These are phyloP conservation scores for Berberis thunbergii DNA, from an alignment of 164 flowering plant species.

Conservation along the genomic window DNA sequence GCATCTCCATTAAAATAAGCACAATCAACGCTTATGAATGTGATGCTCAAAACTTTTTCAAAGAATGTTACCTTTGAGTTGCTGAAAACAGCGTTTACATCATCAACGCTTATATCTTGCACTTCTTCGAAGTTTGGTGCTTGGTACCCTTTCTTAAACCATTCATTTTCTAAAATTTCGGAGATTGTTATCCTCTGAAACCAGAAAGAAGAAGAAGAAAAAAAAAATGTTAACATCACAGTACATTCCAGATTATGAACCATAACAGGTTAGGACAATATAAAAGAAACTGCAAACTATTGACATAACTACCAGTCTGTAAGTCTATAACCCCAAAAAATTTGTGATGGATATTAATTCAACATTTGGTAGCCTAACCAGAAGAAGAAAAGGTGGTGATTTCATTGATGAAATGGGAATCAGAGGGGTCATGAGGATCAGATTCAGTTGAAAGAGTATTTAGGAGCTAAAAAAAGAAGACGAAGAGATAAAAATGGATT, in stretches of 20 bases:
- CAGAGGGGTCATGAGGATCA: too few species aligned
- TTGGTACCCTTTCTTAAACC: conserved; percentile 77
- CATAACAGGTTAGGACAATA: too few species aligned
- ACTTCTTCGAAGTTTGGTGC: conserved; percentile 58
- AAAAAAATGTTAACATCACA: not conserved
- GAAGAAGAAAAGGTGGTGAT: too few species aligned
- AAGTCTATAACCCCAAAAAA: too few species aligned
- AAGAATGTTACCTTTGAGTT: conserved; percentile 47
- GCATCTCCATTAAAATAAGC: not conserved
- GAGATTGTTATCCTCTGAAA: conserved; percentile 67
- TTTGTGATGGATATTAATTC: too few species aligned
- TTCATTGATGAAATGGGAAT: too few species aligned
- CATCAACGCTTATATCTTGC: conserved; percentile 64
- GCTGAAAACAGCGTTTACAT: conserved; percentile 78
- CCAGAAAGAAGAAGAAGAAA: not conserved
- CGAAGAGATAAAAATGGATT: too few species aligned
- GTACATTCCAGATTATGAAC: not conserved
- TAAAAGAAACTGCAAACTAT: too few species aligned
- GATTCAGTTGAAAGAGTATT: too few species aligned
- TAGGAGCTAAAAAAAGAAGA: too few species aligned
- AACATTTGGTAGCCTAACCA: too few species aligned
- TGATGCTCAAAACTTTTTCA: not conserved
- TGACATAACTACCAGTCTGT: too few species aligned
- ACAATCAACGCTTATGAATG: not conserved
- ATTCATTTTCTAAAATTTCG: conserved; percentile 71